Evolutionary conservation across 2,329 filamentous ascomycete species (phyloP), one percentile per base, ranked within the genome.

Genomic region (Neocatenulostroma microsporum): DNA sequence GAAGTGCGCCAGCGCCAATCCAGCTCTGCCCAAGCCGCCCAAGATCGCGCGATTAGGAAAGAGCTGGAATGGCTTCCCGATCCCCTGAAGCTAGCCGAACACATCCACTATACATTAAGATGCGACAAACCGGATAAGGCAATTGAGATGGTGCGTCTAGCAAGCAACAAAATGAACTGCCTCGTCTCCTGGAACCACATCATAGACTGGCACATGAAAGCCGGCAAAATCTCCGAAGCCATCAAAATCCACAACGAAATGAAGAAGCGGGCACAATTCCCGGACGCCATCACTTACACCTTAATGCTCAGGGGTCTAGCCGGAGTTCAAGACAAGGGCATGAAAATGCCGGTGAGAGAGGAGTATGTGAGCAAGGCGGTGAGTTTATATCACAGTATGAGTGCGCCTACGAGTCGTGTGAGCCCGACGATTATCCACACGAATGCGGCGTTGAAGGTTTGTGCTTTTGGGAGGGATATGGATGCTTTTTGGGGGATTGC

Each of bases 181-280:
- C 67, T 75, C 3, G 87, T 93, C 40, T 79, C 82, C 40, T 98
- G 89, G 88, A 96, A 96, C 61, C 76, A 84, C 54, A 62, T 94
- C 30, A 80, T 98, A 39, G 73, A 80, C 39, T 77, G 86, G 58
- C 68, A 76, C 44, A 64, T 95, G 58, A 62, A 71, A 27, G 67
- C 76, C 17, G 68, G 74, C 27, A 70, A 71, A 34, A 60, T 86
- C 21, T 70, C 71, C 41, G 64, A 68, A 14, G 88, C 84, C 13
- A 63, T 94, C 39, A 87, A 83, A 62, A 68, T 86, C n/a, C 95
- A 79, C 65, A 94, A 95, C 60, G 89, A 96, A 82, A 96, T 98
- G 89, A 98, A 96, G 66, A 96, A 96, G 65, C 75, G 87, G 43
- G 80, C 72, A 4, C 82, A 93, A 51, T 69, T 74, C 18, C 89